A percentile compares a stretch with the other conserved stretches of the same genome.
phyloP scores from a whole-genome alignment of 225 moss, liverwort and hornwort genomes.

The Physcomitrium patens region DNA sequence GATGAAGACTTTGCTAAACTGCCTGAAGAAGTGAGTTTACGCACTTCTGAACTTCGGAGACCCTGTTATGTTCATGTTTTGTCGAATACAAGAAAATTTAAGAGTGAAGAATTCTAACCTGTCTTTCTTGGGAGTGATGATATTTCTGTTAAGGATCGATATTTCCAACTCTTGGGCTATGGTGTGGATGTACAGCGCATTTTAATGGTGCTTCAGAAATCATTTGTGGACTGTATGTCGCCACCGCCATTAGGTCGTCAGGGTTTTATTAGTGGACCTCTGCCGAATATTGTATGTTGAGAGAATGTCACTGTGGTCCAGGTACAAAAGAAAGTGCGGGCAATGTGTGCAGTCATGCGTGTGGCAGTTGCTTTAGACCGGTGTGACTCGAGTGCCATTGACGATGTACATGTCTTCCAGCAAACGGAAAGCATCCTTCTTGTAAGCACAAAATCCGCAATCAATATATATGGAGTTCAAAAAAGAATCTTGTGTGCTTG shows the following conservation, averaged over 20 bases:
- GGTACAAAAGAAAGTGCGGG: constrained; percentile 61
- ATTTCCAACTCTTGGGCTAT: constrained; percentile 2
- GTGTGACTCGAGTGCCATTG: constrained; percentile 62
- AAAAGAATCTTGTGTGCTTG: no score
- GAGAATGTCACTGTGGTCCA: constrained; percentile 27
- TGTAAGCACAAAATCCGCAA: constrained; percentile 36
- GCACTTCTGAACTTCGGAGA: neutral
- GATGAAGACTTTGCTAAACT: constrained; percentile 60
- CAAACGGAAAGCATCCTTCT: constrained; percentile 56
- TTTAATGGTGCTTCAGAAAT: neutral
- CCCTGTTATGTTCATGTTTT: neutral
- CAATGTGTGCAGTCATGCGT: constrained; percentile 73
- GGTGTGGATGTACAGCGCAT: constrained; percentile 2
- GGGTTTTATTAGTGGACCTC: neutral
- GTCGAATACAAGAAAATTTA: constrained; percentile 14
- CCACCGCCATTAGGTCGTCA: neutral
- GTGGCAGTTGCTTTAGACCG: constrained; percentile 67
- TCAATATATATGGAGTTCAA: neutral
- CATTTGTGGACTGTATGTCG: constrained; percentile 10
- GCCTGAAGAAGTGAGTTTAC: constrained; percentile 56
- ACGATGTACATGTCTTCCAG: constrained; percentile 47
- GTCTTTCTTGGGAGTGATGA: neutral
- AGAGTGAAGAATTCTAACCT: constrained; percentile 7
- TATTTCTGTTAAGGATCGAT: neutral
- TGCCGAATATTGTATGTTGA: no score